phyloP scores from a whole-genome alignment of 495 filamentous ascomycete genomes.

The Aspergillus kassunensis region DNA sequence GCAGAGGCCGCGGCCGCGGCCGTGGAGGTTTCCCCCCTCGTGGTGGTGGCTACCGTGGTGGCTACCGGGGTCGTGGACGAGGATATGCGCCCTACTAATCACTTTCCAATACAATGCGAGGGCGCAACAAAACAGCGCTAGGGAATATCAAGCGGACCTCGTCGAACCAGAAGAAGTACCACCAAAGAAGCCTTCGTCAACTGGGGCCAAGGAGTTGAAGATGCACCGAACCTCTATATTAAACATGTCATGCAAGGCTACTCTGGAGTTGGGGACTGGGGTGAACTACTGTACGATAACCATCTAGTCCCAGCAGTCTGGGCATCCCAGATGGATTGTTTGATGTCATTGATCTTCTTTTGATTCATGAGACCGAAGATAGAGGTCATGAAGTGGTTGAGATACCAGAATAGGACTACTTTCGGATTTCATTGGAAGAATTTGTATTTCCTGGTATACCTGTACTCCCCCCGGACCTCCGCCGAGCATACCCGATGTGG shows the following conservation, averaged over 20 bases:
- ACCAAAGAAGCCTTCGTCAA: slow-evolving; percentile 2
- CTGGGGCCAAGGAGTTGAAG: slow-evolving; percentile 2
- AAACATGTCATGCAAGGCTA: slow-evolving; percentile 14
- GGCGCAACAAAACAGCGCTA: neutral
- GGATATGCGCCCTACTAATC: slow-evolving; percentile 77
- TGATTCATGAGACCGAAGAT: slow-evolving; percentile 3
- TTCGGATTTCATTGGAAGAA: neutral
- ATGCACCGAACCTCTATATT: neutral
- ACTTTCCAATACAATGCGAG: neutral
- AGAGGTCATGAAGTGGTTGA: neutral
- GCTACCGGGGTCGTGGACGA: slow-evolving; percentile 70
- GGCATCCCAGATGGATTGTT: slow-evolving; percentile 18
- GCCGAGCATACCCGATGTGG: too few species aligned
- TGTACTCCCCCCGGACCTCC: too few species aligned
- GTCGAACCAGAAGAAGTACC: neutral
- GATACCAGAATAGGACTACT: neutral
- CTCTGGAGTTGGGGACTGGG: slow-evolving; percentile 34
- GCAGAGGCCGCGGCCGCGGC: slow-evolving; percentile 60
- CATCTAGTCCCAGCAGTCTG: slow-evolving; percentile 19
- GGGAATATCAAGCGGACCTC: neutral
- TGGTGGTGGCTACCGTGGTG: slow-evolving; percentile 77
- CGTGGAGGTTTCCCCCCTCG: slow-evolving; percentile 63
- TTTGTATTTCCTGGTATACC: too few species aligned
- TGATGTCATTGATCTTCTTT: slow-evolving; percentile 21
- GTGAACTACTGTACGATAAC: slow-evolving; percentile 36